phyloP scores from a whole-genome alignment of 208 protist genomes.

The Trypanosoma conorhini region DNA sequence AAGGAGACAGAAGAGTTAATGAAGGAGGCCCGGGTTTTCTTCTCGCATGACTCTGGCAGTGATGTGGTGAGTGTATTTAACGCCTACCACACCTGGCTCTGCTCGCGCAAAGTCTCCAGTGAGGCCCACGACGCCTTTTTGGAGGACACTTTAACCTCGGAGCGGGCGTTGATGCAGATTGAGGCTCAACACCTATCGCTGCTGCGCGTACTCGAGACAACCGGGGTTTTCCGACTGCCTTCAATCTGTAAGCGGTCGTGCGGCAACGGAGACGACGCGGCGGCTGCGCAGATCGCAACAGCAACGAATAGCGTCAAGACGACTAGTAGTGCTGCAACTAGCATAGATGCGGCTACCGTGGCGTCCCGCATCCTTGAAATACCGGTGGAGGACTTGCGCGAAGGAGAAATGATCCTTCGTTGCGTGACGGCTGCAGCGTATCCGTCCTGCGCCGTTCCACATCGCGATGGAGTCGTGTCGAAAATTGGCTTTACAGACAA shows the following conservation, averaged over 20 bases:
- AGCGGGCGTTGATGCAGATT: conserved; percentile 35
- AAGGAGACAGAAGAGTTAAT: conserved; percentile 41
- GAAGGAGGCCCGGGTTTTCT: conserved; percentile 71
- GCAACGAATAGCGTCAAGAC: neutral
- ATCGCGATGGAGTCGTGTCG: conserved; percentile 31
- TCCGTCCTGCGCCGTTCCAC: conserved; percentile 56
- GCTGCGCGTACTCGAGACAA: conserved; percentile 21
- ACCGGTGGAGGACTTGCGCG: conserved; percentile 39
- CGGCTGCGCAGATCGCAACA: neutral
- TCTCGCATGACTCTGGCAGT: conserved; percentile 63
- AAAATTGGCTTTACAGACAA: conserved; percentile 20
- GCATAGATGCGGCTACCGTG: conserved; percentile 4
- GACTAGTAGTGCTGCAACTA: neutral
- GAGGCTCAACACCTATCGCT: conserved; percentile 25
- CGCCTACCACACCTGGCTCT: conserved; percentile 84
- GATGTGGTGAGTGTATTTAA: conserved; percentile 69
- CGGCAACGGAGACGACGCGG: neutral
- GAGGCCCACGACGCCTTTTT: conserved; percentile 43
- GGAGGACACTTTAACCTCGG: conserved; percentile 52
- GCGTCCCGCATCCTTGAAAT: conserved; percentile 33
- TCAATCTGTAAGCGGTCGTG: neutral
- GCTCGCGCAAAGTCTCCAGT: conserved; percentile 23
- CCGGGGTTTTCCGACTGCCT: conserved; percentile 10
- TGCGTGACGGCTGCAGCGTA: conserved; percentile 75
- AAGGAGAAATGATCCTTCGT: conserved; percentile 36